Evolutionary conservation across 1,284 basidiomycete genomes (phyloP), one percentile per base, ranked within the genome.

Genomic region (Heliocybe sulcata): DNA sequence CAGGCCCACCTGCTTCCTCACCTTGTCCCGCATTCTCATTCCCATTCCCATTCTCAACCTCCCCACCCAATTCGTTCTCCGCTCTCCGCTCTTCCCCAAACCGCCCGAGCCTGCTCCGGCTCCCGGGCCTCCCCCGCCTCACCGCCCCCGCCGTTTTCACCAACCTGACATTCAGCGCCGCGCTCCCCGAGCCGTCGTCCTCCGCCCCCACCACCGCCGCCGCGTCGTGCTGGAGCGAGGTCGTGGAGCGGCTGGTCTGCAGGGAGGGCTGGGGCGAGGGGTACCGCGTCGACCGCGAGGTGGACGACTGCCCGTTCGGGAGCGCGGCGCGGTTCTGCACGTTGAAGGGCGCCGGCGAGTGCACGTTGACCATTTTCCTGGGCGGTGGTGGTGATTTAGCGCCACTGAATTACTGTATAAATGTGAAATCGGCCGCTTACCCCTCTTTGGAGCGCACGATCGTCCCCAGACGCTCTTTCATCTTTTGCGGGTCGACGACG

Each of bases 331-430:
- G 76, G 63, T 80, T 77, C 67, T 81, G 79, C 22, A 87, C 73
- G 64, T 84, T 82, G 71, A 87, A 87, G 0, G 85, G 85, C 25
- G 82, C 74, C 33, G 74, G 74, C 3, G 82, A 77, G 56, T 77
- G 77, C 14, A 87, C 77, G 55, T 85, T 86, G 58, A 87, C 85
- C 85, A 87, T 87, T 76, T 82, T 85, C 45, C 85, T 87, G 65
- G 33, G 50, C 54, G 48, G 47, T 19, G 29, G 56, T 4, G 35
- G 22, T 2, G 50, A 45, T 53, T 51, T 55, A 48, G 45, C n/a
- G 52, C 35, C 42, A 55, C 50, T 47, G 42, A 50, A 49, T 35
- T 53, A 55, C 38, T 52, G 23, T 38, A 11, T 47, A 35, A 35
- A 33, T 35, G 50, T 11, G 26, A 35, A 50, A 52, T 51, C 49